Evolutionary conservation across 306 rosid genomes (phyloP), one percentile per base, ranked within the genome.

Genomic region (Prunus fruticosa): DNA sequence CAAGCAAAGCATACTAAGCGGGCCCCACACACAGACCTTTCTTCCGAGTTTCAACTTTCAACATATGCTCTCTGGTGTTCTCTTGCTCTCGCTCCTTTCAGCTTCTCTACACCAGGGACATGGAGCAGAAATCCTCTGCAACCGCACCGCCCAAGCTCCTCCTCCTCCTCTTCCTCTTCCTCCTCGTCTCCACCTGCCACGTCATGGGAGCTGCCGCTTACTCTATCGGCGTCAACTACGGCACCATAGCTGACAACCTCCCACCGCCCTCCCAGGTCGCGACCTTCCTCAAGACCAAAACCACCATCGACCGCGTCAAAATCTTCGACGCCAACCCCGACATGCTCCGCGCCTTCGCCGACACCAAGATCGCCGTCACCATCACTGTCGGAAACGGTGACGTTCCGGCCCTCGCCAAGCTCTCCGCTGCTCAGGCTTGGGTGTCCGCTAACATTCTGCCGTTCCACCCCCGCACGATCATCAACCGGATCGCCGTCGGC

Each of bases 171-270:
- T 79, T 64, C 8, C 15, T 51, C 65, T 79, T 64, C 8, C 15
- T 51, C 65, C 51, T 75, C 73, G 18, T 77, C 76, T 54, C 41
- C 74, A 14, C 62, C 25, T 11, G 54, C 77, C 67, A 20, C 4
- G 49, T 2, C 67, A 61, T 71, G 68, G 41, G 41, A 34, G 41
- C 41, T 34, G 41, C 87, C 67, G 67, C 79, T 1, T n/a, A 51
- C 74, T 78, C 85, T 25, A 79, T 94, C 77, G 98, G 98, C 72
- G 89, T 87, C 78, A 94, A 94, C 91, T 94, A 94, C 78, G 98
- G 98, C 74, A 91, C 96, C 67, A 68, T 90, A 25, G 93, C 91
- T 8, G 64, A 91, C 82, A 88, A 91, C 88, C 98, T 93, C 72
- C 97, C 96, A 0, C 82, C 91, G 0, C 91, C 97, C 0, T 22